Conservation (phyloP, 805 yeast species). For the Lipomyces yamadae region DNA sequence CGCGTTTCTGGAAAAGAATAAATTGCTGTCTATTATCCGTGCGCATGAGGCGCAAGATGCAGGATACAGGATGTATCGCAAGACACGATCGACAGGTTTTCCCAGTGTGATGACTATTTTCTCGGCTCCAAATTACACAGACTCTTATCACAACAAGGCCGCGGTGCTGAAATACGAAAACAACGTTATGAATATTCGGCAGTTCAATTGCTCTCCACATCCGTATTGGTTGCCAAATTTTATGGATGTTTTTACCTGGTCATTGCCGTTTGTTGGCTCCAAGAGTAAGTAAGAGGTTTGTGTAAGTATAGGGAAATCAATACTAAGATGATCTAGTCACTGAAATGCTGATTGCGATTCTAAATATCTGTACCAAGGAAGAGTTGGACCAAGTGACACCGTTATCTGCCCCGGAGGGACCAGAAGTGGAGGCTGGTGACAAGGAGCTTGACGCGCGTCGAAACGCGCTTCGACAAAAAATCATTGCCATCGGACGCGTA, state of each 20-base stretch:
- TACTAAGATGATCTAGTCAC: slow-evolving; percentile 54
- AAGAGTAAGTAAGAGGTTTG: slow-evolving; percentile 47
- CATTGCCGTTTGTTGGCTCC: slow-evolving; percentile 95
- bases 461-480: slow-evolving; percentile 77
- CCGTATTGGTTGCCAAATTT: slow-evolving; percentile 97
- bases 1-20: slow-evolving; percentile 75
- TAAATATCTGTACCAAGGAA: slow-evolving; percentile 94
- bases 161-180: slow-evolving; percentile 91
- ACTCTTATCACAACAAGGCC: slow-evolving; percentile 90
- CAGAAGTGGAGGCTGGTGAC: slow-evolving; percentile 15
- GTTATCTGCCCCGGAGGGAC: slow-evolving; percentile 21
- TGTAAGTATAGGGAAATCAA: background rate
- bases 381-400: slow-evolving; percentile 67
- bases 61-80: slow-evolving; percentile 92
- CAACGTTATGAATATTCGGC: slow-evolving; percentile 92
- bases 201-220: slow-evolving; percentile 89
- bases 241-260: slow-evolving; percentile 98
- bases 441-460: slow-evolving; percentile 43
- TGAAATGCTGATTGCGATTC: slow-evolving; percentile 85
- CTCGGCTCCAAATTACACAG: slow-evolving; percentile 94
- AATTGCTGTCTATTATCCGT: slow-evolving; percentile 80
- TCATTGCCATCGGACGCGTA: slow-evolving; percentile 94
- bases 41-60: slow-evolving; percentile 99
- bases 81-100: slow-evolving; percentile 81
- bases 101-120: slow-evolving; percentile 90